Evolutionary conservation across 2,329 filamentous ascomycete genomes (phyloP), one percentile per base, ranked within the genome.

Genomic region (Zymoseptoria tritici): DNA sequence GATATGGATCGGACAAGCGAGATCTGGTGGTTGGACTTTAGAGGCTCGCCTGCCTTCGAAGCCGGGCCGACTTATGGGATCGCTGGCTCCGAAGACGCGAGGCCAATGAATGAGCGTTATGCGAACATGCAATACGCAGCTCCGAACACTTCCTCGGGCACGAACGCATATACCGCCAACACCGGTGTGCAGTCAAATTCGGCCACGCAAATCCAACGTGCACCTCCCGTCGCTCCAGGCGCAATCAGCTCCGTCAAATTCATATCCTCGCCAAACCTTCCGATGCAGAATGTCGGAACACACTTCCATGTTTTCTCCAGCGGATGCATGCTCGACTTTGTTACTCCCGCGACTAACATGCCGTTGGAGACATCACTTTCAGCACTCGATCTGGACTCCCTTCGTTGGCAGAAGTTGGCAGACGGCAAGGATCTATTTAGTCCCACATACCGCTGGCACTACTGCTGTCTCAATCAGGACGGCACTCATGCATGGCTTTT

Each of bases 1-100:
- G 92, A 97, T 66, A 96, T 97, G 91, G 92, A 97, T 77, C 93
- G 96, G 69, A 91, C 89, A 62, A 93, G 91, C 61, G 94, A 99
- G 74, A 83, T 99, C 51, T 97, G 91, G 89, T 99, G 94, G 92
- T 80, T 99, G 51, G 94, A 99, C 75, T 82, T 99, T 55, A 93
- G 96, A 73, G 91, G 91, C 36, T 91, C 85, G 61, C 91, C 92
- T 1, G 90, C 91, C 53, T 92, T 96, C 67, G 73, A 74, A 57
- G 69, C 68, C n/a, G 68, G 71, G 2, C 69, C 68, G 11, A 62
- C 61, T 1, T 72, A 71, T 50, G 70, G 71, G 46, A 61, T 65
- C 56, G 61, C 64, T 54, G 70, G 68, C 6, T 67, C 67, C 1
- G 70, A 73, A n/a, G 70, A 75, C 65, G 36, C 69, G 2, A 68